Evolutionary conservation across 352 stramenopile genomes (phyloP).

Genomic region (Phytophthora cryptogea): DNA sequence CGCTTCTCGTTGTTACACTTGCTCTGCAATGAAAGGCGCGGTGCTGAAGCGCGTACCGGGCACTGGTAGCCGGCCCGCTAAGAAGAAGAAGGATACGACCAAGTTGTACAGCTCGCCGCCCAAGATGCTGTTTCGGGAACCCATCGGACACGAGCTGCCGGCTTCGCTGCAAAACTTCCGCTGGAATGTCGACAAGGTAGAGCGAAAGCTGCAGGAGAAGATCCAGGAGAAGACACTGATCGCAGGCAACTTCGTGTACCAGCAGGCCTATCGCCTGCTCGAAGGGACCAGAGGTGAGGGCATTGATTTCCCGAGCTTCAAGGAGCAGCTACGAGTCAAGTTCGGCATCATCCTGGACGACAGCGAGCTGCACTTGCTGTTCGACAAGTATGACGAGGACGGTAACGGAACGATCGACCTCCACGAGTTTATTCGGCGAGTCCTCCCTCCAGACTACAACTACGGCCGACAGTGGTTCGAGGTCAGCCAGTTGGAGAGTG

Average conservation of each 20-base stretch:
- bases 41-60: conserved; percentile 38
- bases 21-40: conserved; percentile 43
- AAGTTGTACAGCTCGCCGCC: conserved; percentile 52
- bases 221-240: conserved; percentile 88
- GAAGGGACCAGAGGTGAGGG: conserved; percentile 72
- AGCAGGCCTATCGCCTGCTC: conserved; percentile 83
- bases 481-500: conserved; percentile 67
- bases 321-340: conserved; percentile 74
- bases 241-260: conserved; percentile 84
- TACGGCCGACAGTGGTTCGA: conserved; percentile 79
- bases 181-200: conserved; percentile 81
- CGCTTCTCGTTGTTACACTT: conserved; percentile 1
- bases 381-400: conserved; percentile 88
- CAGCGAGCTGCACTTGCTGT: conserved; percentile 70
- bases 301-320: conserved; percentile 81
- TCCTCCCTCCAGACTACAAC: conserved; percentile 78
- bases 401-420: conserved; percentile 81
- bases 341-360: conserved; percentile 84
- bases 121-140: conserved; percentile 68
- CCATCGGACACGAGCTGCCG: conserved; percentile 60
- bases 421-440: conserved; percentile 81
- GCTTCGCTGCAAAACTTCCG: conserved; percentile 71
- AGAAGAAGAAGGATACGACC: conserved; percentile 37
- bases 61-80: conserved; percentile 11
- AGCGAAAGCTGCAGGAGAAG: conserved; percentile 84